Evolutionary conservation across 768 basidiomycete genomes (phyloP).

Genomic region (Termitomyces sp.): DNA sequence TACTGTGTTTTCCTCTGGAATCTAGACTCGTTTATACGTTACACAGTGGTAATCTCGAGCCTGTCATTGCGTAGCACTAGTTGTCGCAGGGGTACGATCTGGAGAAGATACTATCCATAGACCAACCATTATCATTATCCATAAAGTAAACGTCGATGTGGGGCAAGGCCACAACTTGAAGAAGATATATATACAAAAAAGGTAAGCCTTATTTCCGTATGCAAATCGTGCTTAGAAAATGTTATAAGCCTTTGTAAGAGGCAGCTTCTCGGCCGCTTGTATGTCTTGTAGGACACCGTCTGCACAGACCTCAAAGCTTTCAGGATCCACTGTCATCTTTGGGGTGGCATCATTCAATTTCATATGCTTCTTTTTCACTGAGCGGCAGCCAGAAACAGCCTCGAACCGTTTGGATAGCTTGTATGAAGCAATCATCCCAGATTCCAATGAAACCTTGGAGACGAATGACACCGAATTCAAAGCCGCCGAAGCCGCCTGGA

Average conservation of each 20-base stretch:
- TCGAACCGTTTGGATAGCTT: conserved; percentile 67
- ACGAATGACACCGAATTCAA: conserved; percentile 87
- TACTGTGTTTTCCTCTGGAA: too few relatives aligned
- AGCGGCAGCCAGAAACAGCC: conserved; percentile 74
- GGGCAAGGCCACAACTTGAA: too few relatives aligned
- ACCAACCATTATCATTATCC: too few relatives aligned
- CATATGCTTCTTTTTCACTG: conserved; percentile 83
- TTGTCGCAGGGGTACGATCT: too few relatives aligned
- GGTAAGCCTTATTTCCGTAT: too few relatives aligned
- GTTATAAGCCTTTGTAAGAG: conserved; percentile 74
- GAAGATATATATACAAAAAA: too few relatives aligned
- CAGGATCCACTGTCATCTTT: conserved; percentile 86
- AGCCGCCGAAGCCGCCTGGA: conserved; percentile 72
- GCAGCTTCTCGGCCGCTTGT: conserved; percentile 63
- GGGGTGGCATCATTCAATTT: conserved; percentile 88
- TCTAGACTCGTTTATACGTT: too few relatives aligned
- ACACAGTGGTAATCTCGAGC: too few relatives aligned
- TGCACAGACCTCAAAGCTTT: conserved; percentile 83
- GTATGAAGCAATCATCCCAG: conserved; percentile 61
- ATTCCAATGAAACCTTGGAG: conserved; percentile 63
- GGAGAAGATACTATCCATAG: too few relatives aligned
- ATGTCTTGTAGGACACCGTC: conserved; percentile 79
- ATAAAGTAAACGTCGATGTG: too few relatives aligned
- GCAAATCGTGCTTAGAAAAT: conserved; percentile 53
- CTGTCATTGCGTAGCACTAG: too few relatives aligned